Base-by-base conservation (phyloP, 345 rosid genomes). In the Pistacia integerrima region DNA sequence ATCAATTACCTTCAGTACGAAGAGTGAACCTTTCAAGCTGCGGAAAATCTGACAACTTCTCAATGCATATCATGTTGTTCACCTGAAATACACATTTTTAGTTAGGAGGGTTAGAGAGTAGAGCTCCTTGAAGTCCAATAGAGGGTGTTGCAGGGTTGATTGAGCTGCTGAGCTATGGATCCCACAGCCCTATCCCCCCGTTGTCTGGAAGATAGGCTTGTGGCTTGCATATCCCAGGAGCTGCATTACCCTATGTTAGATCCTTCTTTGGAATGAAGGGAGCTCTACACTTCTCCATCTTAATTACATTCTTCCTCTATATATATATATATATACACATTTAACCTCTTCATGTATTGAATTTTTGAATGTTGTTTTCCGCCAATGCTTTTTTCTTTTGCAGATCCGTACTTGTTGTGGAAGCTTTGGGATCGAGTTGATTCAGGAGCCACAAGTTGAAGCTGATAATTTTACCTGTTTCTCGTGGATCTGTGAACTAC, bases 21-120 rank as follows among this genome's bases (percentile, higher is more conserved):
- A 96, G 94, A 74, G 99, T 92, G 82, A 96, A 96, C 81, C 99
- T 91, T 52, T 98, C 99, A 78, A 96, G 98, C 75, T 96, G 97
- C 3, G 97, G 82, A 78, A 96, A 92, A 76, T 96, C 97, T 18
- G 90, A 35, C 60, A 92, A 96, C 74, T 84, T 90, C 90, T 96
- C 99, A 17, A 94, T 28, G 79, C 98, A 93, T 61, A 94, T 96
- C 77, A 80, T 38, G 83, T 88, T 96, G 75, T 85, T 84, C 52
- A 91, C 95, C 99, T 96, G 82, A 62, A 14, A 64, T 64, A 55
- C 35, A 64, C 46, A 72, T 33, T 30, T 36, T 25, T 35, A 64
- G 22, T 25, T 25, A 54, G 7, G 22, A 49, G 41, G 22, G 59
- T 28, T 51, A 14, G 16, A 61, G 46, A 54, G 92, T 87, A 70